Percentiles rank a stretch among this genome's conserved stretches.
These are phyloP conservation scores for Plasmodium vivax DNA, from an alignment of 169 alveolate genomes.

Conservation along the genomic window DNA sequence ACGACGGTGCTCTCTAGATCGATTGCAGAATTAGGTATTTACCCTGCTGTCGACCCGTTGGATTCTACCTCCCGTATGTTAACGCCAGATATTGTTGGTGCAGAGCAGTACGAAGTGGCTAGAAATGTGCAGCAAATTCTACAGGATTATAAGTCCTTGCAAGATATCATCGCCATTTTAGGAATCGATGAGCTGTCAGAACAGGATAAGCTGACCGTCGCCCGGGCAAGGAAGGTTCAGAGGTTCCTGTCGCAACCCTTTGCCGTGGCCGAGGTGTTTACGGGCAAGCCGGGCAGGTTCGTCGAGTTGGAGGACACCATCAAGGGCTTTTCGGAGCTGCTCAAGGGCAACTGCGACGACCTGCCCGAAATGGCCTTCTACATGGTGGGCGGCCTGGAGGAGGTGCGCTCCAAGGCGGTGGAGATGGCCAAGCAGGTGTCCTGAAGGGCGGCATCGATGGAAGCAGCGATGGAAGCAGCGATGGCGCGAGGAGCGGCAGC, in stretches of 20 bases:
- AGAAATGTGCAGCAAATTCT: constrained; percentile 95
- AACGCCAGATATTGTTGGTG: constrained; percentile 94
- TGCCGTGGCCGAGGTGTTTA: constrained; percentile 96
- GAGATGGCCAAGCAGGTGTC: constrained; percentile 79
- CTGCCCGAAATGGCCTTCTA: constrained; percentile 97
- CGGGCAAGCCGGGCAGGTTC: constrained; percentile 96
- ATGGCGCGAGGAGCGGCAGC: background rate
- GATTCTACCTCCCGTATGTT: constrained; percentile 96
- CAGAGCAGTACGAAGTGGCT: constrained; percentile 94
- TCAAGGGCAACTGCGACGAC: constrained; percentile 96
- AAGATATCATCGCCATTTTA: constrained; percentile 96
- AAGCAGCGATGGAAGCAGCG: too few species aligned
- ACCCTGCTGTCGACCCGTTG: constrained; percentile 99
- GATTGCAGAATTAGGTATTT: constrained; percentile 97
- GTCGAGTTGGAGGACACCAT: constrained; percentile 94
- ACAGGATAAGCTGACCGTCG: constrained; percentile 96
- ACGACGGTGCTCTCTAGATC: constrained; percentile 97
- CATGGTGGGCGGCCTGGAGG: constrained; percentile 96
- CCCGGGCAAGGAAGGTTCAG: constrained; percentile 97
- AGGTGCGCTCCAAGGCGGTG: constrained; percentile 91
- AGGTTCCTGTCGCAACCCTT: constrained; percentile 97
- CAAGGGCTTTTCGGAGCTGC: constrained; percentile 89
- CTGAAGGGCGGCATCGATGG: background rate
- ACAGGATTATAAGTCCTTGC: constrained; percentile 95
- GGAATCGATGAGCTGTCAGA: constrained; percentile 97